Evolutionary conservation across 2,329 filamentous ascomycete species (phyloP).

Genomic region (Penicillium sp.): DNA sequence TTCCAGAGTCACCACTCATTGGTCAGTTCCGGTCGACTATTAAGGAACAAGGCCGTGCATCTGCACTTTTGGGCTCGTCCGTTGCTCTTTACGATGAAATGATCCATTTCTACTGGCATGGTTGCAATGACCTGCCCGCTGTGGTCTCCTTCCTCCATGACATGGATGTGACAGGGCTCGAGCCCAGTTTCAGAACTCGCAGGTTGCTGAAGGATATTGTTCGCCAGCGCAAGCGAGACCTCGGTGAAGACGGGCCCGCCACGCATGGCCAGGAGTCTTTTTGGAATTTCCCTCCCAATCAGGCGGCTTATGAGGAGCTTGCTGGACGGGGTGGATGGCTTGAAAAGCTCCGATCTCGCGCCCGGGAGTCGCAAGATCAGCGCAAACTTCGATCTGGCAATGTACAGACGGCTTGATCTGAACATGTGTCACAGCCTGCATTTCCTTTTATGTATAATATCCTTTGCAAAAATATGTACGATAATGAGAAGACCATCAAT

Average conservation of each 20-base stretch:
- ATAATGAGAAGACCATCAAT: neutral
- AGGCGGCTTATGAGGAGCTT: slow-evolving; percentile 24
- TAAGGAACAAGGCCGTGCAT: slow-evolving; percentile 36
- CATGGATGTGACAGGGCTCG: slow-evolving; percentile 41
- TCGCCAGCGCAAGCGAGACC: slow-evolving; percentile 20
- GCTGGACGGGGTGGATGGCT: slow-evolving; percentile 24
- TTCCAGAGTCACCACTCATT: slow-evolving; percentile 37
- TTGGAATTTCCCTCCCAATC: slow-evolving; percentile 30
- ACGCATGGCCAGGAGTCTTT: slow-evolving; percentile 16
- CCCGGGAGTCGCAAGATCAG: neutral
- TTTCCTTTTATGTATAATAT: neutral
- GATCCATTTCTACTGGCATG: slow-evolving; percentile 39
- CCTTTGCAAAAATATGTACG: neutral
- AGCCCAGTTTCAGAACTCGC: slow-evolving; percentile 31
- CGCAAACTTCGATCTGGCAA: neutral
- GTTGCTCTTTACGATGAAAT: slow-evolving; percentile 41
- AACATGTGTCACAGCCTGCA: neutral
- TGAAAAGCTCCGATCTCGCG: slow-evolving; percentile 4
- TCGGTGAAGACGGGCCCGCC: slow-evolving; percentile 7
- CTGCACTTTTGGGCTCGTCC: slow-evolving; percentile 40
- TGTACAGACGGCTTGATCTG: no score
- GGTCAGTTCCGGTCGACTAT: slow-evolving; percentile 38
- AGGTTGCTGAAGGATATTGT: slow-evolving; percentile 28
- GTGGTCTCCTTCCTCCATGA: slow-evolving; percentile 38
- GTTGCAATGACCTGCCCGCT: slow-evolving; percentile 36